Percentiles rank a stretch among this genome's conserved stretches.
Conservation (phyloP, 345 rosid genomes). For the Conringia planisiliqua region DNA sequence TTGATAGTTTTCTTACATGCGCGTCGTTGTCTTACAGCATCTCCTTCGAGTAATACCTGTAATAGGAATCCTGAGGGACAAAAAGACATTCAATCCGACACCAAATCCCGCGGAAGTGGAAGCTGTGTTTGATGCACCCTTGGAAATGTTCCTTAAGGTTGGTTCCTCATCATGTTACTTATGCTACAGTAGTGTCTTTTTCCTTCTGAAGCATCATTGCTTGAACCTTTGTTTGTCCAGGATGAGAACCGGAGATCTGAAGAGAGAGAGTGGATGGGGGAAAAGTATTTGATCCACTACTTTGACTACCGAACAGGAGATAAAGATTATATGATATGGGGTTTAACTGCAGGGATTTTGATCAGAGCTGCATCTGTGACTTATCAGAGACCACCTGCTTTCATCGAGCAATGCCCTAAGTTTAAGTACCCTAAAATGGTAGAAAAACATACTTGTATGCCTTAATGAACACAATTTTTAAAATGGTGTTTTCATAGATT, state of each 20-base stretch:
- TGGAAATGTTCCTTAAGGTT: slow-evolving; percentile 93
- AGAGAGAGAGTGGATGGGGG: slow-evolving; percentile 73
- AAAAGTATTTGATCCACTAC: slow-evolving; percentile 52
- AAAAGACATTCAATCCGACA: slow-evolving; percentile 49
- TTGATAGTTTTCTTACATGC: not conserved
- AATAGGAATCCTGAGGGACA: slow-evolving; percentile 63
- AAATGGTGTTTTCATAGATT: slow-evolving; percentile 20
- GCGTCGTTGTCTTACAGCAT: slow-evolving; percentile 52
- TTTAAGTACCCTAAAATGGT: slow-evolving; percentile 51
- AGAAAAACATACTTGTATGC: slow-evolving; percentile 39
- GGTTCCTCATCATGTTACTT: slow-evolving; percentile 43
- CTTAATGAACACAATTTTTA: slow-evolving; percentile 3
- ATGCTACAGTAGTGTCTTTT: not conserved
- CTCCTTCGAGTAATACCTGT: slow-evolving; percentile 87
- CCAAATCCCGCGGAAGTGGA: slow-evolving; percentile 90
- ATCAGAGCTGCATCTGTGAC: slow-evolving; percentile 73
- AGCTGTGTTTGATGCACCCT: slow-evolving; percentile 82
- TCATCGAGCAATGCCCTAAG: slow-evolving; percentile 59
- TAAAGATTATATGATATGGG: slow-evolving; percentile 59
- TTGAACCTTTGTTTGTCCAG: slow-evolving; percentile 32
- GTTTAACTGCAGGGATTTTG: slow-evolving; percentile 70
- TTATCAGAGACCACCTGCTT: slow-evolving; percentile 54
- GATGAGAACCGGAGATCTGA: slow-evolving; percentile 68
- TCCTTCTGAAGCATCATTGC: not conserved
- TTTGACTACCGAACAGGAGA: slow-evolving; percentile 54